Conservation (phyloP, 2,329 filamentous ascomycete species). For the Epichloe glyceriae region DNA sequence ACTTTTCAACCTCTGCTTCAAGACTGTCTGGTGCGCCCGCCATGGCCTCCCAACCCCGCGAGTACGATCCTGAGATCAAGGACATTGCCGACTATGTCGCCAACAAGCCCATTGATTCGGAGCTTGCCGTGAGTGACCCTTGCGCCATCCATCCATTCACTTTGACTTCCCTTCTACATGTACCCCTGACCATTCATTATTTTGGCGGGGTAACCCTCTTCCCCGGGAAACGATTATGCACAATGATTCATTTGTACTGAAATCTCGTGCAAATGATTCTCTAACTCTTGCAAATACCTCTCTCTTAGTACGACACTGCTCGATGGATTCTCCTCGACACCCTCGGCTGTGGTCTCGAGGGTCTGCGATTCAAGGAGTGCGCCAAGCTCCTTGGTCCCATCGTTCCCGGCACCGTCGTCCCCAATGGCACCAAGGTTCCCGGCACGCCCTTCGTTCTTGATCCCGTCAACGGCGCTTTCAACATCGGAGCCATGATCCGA, state of each 20-base stretch:
- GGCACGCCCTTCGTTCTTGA: constrained; percentile 92
- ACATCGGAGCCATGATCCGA: constrained; percentile 96
- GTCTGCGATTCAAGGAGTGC: constrained; percentile 90
- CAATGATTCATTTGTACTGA: too few relatives aligned
- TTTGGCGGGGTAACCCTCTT: not conserved
- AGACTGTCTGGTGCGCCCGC: constrained; percentile 35
- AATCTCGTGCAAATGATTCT: too few relatives aligned
- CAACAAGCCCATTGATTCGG: constrained; percentile 80
- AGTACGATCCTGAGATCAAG: constrained; percentile 84
- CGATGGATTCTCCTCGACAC: constrained; percentile 96
- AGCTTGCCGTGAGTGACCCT: constrained; percentile 63
- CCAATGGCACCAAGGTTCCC: constrained; percentile 81
- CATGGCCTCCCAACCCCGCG: constrained; percentile 37
- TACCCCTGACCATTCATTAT: too few relatives aligned
- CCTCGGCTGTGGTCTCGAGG: constrained; percentile 90
- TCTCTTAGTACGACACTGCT: constrained; percentile 72
- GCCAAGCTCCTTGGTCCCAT: constrained; percentile 85
- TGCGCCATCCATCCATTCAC: not conserved
- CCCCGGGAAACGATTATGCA: too few relatives aligned
- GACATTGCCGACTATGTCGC: constrained; percentile 94
- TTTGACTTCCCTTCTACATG: not conserved
- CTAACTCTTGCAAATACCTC: not conserved
- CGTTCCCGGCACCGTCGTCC: constrained; percentile 80
- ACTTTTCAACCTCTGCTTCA: constrained; percentile 37
- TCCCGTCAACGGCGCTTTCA: constrained; percentile 92